These are phyloP conservation scores for Ophiocordyceps camponoti-saundersi DNA, from an alignment of 2,329 filamentous ascomycete species.

Conservation along the genomic window DNA sequence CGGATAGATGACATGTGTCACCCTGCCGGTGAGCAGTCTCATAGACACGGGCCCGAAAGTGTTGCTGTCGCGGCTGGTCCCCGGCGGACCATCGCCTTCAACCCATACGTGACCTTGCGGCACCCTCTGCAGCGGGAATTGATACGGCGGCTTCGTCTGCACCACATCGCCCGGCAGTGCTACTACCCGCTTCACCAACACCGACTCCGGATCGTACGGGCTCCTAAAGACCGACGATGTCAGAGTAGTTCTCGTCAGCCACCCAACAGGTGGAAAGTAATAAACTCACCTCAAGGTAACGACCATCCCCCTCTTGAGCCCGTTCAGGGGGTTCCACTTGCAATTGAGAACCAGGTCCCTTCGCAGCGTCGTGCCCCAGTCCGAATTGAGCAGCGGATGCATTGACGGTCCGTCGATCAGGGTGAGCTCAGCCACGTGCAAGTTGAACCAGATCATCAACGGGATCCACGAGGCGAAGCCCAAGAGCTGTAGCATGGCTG, in stretches of 20 bases:
- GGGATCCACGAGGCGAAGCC: conserved; percentile 45
- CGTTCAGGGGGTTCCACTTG: conserved; percentile 39
- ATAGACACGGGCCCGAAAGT: conserved; percentile 72
- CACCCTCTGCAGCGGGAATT: conserved; percentile 39
- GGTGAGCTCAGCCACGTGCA: conserved; percentile 40
- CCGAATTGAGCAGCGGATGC: conserved; percentile 60
- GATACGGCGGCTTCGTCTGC: conserved; percentile 43
- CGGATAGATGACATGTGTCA: conserved; percentile 58
- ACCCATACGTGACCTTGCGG: conserved; percentile 86
- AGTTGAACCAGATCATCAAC: conserved; percentile 42
- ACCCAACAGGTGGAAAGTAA: background rate
- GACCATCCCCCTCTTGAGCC: conserved; percentile 54
- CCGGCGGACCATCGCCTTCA: conserved; percentile 67
- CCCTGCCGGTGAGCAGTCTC: conserved; percentile 56
- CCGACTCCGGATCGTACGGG: conserved; percentile 50
- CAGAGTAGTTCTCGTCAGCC: background rate
- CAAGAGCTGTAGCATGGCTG: conserved; percentile 28
- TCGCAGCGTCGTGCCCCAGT: conserved; percentile 36
- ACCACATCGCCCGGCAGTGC: conserved; percentile 68
- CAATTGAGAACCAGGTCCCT: conserved; percentile 40
- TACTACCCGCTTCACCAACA: conserved; percentile 69
- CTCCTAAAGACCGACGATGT: conserved; percentile 30
- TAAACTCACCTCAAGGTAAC: conserved; percentile 45
- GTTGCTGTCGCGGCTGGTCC: conserved; percentile 68
- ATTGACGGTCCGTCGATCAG: conserved; percentile 49